Percentiles rank a stretch among this genome's conserved stretches.
Evolutionary conservation across 1,284 basidiomycete genomes (phyloP).

Genomic region (Xerocomus alliaceus): DNA sequence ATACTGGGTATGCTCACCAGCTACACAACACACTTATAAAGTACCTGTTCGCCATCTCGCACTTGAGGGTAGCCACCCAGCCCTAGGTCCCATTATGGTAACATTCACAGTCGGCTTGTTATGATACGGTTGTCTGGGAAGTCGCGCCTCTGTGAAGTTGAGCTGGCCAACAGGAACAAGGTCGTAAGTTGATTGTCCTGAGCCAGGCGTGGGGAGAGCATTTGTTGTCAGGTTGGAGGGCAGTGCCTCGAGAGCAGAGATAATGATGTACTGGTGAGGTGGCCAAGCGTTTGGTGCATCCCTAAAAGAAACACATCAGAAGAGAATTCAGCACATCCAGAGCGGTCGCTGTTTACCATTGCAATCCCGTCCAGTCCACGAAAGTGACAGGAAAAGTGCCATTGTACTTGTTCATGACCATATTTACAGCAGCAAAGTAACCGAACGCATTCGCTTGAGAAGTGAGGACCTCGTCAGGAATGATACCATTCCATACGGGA

Average conservation of each 20-base stretch:
- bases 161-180: conserved; percentile 80
- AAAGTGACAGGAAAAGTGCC: conserved; percentile 49
- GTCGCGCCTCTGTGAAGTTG: conserved; percentile 65
- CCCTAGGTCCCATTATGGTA: conserved; percentile 61
- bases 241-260: conserved; percentile 77
- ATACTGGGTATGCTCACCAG: conserved; percentile 61
- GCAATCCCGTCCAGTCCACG: conserved; percentile 71
- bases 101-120: conserved; percentile 52
- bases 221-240: conserved; percentile 70
- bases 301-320: conserved; percentile 46
- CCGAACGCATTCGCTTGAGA: conserved; percentile 71
- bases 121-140: conserved; percentile 71
- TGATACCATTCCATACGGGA: conserved; percentile 86
- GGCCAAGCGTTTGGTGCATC: conserved; percentile 84
- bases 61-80: conserved; percentile 69
- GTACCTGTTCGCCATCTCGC: conserved; percentile 84
- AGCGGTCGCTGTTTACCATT: conserved; percentile 63
- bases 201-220: conserved; percentile 54
- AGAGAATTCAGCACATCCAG: neutral
- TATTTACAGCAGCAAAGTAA: conserved; percentile 75
- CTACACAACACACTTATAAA: conserved; percentile 84
- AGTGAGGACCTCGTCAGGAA: conserved; percentile 71
- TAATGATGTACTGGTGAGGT: conserved; percentile 83
- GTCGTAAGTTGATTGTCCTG: conserved; percentile 63
- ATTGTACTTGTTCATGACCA: conserved; percentile 84